Base-by-base conservation (phyloP, 345 rosid genomes). In the Triadica sebifera region DNA sequence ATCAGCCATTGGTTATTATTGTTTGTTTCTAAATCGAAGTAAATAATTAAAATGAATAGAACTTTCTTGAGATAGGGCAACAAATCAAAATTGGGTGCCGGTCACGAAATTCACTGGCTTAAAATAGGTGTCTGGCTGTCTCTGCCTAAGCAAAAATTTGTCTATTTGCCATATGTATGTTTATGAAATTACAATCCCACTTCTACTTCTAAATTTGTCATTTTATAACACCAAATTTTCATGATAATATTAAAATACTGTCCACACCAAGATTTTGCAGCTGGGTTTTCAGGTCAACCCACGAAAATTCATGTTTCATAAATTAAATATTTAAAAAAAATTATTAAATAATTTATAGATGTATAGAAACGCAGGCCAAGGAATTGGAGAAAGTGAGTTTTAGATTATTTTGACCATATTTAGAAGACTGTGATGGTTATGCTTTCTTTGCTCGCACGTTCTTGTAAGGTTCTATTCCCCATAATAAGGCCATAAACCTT, bases 351-450 rank as follows among this genome's bases (percentile, higher is more conserved):
- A 22, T 6, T 11, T n/a, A 24, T 3, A n/a, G n/a, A 49, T 19
- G 24, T 15, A 38, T 53, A 69, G 78, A 50, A 81, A 85, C 81
- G 85, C 82, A 72, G 81, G 86, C 85, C 89, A 84, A 81, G 82
- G 79, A 86, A 67, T 75, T 43, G 82, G 85, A 78, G 75, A 41
- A 41, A 71, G 80, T 46, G 80, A 69, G n/a, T 52, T 12, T 11
- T 24, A 29, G 68, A 66, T 77, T 77, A 53, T 50, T 80, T 81
- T 84, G 84, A 80, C 87, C 75, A 70, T 52, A 65, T 61, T 76
- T 65, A 49, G 87, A 65, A 84, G 86, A 86, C 88, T 71, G 88
- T 79, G 86, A 75, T 63, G 79, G 17, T 29, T 19, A 11, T 69
- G 66, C n/a, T n/a, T n/a, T 5, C 62, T 29, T n/a, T 53, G 56